phyloP scores from a whole-genome alignment of 1,139 yeast species.

The Yamadazyma sp. region DNA sequence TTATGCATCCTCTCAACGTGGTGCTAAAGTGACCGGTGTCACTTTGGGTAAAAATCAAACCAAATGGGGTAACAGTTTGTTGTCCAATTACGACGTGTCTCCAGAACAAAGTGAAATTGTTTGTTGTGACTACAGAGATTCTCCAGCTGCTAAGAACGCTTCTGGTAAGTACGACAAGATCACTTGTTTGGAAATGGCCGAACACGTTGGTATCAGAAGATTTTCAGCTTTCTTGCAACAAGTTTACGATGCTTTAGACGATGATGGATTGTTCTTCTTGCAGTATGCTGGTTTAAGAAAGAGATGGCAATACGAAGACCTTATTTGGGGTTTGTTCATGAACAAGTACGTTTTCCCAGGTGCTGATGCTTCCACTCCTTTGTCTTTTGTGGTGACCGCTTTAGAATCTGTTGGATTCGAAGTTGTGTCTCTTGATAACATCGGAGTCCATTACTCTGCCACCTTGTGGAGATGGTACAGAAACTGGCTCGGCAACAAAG shows the following conservation, averaged over 20 bases:
- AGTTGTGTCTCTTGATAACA: slow-evolving; percentile 78
- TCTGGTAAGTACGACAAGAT: slow-evolving; percentile 79
- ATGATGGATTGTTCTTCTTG: slow-evolving; percentile 83
- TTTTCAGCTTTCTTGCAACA: slow-evolving; percentile 73
- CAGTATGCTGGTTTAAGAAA: slow-evolving; percentile 93
- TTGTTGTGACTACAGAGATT: slow-evolving; percentile 88
- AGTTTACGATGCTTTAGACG: slow-evolving; percentile 84
- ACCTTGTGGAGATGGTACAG: slow-evolving; percentile 95
- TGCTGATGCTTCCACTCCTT: slow-evolving; percentile 95
- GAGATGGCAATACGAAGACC: slow-evolving; percentile 93
- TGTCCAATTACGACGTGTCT: slow-evolving; percentile 67
- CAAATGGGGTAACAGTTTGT: slow-evolving; percentile 78
- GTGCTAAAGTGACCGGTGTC: slow-evolving; percentile 86
- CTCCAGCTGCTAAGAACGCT: slow-evolving; percentile 64
- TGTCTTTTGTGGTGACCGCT: slow-evolving; percentile 74
- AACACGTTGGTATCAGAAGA: slow-evolving; percentile 92
- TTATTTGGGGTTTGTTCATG: slow-evolving; percentile 94
- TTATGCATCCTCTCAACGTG: slow-evolving; percentile 78
- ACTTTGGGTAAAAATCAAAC: slow-evolving; percentile 92
- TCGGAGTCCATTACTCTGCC: slow-evolving; percentile 91
- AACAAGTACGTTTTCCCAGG: slow-evolving; percentile 97
- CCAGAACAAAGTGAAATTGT: slow-evolving; percentile 71
- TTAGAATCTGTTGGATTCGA: slow-evolving; percentile 88
- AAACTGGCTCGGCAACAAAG: slow-evolving; percentile 88
- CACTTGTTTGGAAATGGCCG: slow-evolving; percentile 93